Evolutionary conservation across 345 rosid genomes (phyloP).

Genomic region (Durio zibethinus): DNA sequence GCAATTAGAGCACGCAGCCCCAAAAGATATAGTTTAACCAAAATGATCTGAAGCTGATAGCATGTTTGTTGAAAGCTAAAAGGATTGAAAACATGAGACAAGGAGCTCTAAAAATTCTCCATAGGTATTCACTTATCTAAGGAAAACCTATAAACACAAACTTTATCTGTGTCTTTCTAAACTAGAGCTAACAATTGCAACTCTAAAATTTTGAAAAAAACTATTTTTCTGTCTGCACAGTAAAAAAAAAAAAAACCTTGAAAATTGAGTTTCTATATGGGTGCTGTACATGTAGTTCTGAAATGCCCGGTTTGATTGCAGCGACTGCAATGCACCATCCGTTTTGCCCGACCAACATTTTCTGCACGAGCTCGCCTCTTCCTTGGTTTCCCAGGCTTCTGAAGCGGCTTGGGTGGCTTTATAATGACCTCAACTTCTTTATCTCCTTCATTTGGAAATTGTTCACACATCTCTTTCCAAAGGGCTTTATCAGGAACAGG

Average conservation of each 20-base stretch:
- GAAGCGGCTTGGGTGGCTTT: conserved; percentile 61
- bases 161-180: background rate
- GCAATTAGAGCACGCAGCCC: background rate
- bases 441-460: conserved; percentile 31
- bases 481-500: conserved; percentile 75
- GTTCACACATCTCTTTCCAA: conserved; percentile 56
- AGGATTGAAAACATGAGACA: background rate
- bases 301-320: conserved; percentile 95
- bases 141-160: background rate
- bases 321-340: conserved; percentile 83
- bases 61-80: background rate
- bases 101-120: background rate
- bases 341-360: conserved; percentile 60
- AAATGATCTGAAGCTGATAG: background rate
- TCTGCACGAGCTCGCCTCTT: conserved; percentile 61
- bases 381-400: conserved; percentile 60
- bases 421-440: conserved; percentile 36
- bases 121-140: background rate
- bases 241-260: background rate
- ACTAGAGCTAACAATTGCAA: conserved; percentile 2
- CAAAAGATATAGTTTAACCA: background rate
- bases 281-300: conserved; percentile 90
- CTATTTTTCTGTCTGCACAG: background rate
- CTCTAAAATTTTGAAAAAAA: background rate
- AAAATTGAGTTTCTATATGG: conserved; percentile 39